Percentiles rank a stretch among this genome's conserved stretches.
phyloP scores from a whole-genome alignment of 2,329 filamentous ascomycete genomes.

The Aspergillus quadrilineatus region DNA sequence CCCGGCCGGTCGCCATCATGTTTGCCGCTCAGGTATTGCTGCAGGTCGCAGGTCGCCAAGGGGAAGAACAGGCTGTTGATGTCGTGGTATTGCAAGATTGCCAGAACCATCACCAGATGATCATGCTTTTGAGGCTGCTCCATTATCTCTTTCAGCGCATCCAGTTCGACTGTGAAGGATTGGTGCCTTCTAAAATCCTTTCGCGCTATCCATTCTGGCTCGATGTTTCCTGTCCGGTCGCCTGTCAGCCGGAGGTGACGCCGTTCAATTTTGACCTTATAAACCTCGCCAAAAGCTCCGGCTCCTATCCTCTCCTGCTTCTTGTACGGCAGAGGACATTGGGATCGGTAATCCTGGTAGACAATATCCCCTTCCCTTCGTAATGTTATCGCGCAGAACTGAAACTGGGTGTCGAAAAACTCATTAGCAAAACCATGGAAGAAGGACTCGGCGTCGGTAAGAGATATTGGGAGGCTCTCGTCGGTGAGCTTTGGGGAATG shows the following conservation, averaged over 20 bases:
- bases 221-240: slow-evolving; percentile 11
- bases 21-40: slow-evolving; percentile 36
- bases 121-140: slow-evolving; percentile 30
- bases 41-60: slow-evolving; percentile 39
- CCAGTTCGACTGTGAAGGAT: slow-evolving; percentile 27
- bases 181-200: slow-evolving; percentile 37
- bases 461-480: slow-evolving; percentile 10
- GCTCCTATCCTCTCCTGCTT: slow-evolving; percentile 30
- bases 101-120: slow-evolving; percentile 40
- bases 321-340: slow-evolving; percentile 33
- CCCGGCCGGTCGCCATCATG: slow-evolving; percentile 15
- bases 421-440: slow-evolving; percentile 23
- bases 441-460: not conserved
- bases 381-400: slow-evolving; percentile 35
- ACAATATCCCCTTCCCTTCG: slow-evolving; percentile 28
- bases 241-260: slow-evolving; percentile 33
- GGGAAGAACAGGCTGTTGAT: slow-evolving; percentile 46
- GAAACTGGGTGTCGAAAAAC: slow-evolving; percentile 34
- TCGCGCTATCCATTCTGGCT: slow-evolving; percentile 29
- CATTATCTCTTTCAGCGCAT: slow-evolving; percentile 38
- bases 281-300: slow-evolving; percentile 36
- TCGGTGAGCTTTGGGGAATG: slow-evolving; percentile 7
- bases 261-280: slow-evolving; percentile 31
- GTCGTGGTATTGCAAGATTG: slow-evolving; percentile 34
- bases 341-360: slow-evolving; percentile 22